These are phyloP conservation scores for Calonectria pteridis DNA, from an alignment of 2,329 filamentous ascomycete genomes.

Conservation along the genomic window DNA sequence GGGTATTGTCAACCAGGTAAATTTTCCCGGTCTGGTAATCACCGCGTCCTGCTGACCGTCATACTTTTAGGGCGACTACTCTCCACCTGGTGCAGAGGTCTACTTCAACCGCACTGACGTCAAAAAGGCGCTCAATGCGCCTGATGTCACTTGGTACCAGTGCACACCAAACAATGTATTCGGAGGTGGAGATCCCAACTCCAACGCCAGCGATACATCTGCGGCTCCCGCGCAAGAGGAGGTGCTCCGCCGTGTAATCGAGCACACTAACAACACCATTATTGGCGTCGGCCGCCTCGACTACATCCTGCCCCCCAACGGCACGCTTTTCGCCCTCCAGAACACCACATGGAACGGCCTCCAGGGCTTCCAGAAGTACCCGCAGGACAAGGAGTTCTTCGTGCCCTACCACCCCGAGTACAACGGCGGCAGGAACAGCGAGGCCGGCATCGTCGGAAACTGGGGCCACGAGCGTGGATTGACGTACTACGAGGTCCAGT, in stretches of 20 bases:
- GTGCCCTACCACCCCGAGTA: constrained; percentile 71
- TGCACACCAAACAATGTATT: constrained; percentile 45
- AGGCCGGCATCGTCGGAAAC: constrained; percentile 76
- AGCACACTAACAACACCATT: constrained; percentile 49
- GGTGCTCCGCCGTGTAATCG: constrained; percentile 46
- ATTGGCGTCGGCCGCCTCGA: constrained; percentile 58
- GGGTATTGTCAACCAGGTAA: constrained; percentile 70
- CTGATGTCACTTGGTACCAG: constrained; percentile 49
- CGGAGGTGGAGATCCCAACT: constrained; percentile 36
- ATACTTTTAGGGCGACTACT: constrained; percentile 63
- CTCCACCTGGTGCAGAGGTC: constrained; percentile 70
- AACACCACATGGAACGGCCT: constrained; percentile 84
- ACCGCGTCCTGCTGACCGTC: not conserved
- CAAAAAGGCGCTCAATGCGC: constrained; percentile 76
- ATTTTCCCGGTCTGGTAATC: fast-evolving
- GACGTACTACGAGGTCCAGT: constrained; percentile 76
- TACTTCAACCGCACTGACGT: constrained; percentile 81
- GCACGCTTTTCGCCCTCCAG: constrained; percentile 78
- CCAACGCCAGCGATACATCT: constrained; percentile 34
- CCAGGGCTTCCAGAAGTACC: constrained; percentile 72
- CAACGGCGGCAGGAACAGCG: constrained; percentile 62
- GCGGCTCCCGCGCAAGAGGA: constrained; percentile 34
- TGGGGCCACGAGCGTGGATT: constrained; percentile 80
- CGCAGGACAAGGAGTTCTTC: constrained; percentile 68
- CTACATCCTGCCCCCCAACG: constrained; percentile 76